Conservation (phyloP, 176 grass and related monocot genomes). For the Tillandsia leiboldiana region DNA sequence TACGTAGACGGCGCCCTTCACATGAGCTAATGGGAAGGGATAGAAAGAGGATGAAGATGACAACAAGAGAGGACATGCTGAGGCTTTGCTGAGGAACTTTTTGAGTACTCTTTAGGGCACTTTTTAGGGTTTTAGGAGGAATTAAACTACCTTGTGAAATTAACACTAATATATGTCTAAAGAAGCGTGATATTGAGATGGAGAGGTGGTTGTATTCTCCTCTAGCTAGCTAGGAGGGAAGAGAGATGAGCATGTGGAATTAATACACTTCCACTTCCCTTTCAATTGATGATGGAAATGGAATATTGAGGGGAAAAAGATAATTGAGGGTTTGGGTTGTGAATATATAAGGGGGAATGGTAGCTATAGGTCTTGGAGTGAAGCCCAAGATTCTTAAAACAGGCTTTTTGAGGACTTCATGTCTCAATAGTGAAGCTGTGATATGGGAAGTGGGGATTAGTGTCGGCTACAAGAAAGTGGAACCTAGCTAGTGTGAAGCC, state of each 20-base stretch:
- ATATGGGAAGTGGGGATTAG: slow-evolving; percentile 3
- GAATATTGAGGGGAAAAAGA: not conserved
- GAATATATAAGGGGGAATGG: slow-evolving; percentile 35
- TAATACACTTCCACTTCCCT: not conserved
- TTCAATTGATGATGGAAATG: not conserved
- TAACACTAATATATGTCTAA: not conserved
- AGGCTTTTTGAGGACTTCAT: slow-evolving; percentile 17
- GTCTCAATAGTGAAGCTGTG: slow-evolving; percentile 15
- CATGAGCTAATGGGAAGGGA: slow-evolving; percentile 28
- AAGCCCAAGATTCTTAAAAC: slow-evolving; percentile 29
- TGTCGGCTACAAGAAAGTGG: not conserved
- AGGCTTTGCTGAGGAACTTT: slow-evolving; percentile 10
- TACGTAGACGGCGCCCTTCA: slow-evolving; percentile 29
- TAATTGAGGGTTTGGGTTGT: slow-evolving; percentile 21
- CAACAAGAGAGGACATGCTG: slow-evolving; percentile 17
- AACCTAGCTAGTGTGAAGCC: not conserved
- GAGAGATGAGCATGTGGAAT: slow-evolving; percentile 5
- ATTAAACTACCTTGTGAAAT: slow-evolving; percentile 15
- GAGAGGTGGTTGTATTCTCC: slow-evolving; percentile 6
- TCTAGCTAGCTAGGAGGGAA: slow-evolving; percentile 18
- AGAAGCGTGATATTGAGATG: slow-evolving; percentile 11
- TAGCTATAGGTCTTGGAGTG: slow-evolving; percentile 23
- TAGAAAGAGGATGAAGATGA: slow-evolving; percentile 27
- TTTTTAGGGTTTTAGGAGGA: slow-evolving; percentile 17
- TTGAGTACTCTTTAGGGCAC: not conserved